A percentile compares a stretch with the other conserved stretches of the same genome.
Evolutionary conservation across 306 rosid genomes (phyloP).

Genomic region (Cyamopsis tetragonoloba): DNA sequence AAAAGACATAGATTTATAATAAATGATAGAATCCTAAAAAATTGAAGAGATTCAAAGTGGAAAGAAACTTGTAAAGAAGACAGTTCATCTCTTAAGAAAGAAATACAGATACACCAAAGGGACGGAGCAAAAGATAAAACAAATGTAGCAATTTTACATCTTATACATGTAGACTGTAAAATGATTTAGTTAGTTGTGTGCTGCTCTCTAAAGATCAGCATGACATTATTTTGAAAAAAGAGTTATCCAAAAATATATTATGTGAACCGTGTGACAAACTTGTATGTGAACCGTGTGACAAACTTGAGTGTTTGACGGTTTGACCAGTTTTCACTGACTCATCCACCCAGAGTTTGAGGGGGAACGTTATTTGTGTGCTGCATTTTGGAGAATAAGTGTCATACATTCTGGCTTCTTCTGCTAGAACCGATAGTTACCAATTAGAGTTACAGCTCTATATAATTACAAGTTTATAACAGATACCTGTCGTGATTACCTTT

Average conservation of each 20-base stretch:
- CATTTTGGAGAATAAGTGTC: neutral
- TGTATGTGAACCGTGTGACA: no score
- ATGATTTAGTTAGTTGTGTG: neutral
- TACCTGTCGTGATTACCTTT: neutral
- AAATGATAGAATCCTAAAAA: conserved; percentile 13
- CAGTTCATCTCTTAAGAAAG: neutral
- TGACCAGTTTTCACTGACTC: no score
- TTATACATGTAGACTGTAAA: neutral
- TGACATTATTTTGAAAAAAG: no score
- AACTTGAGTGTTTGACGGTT: no score
- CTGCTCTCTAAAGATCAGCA: neutral
- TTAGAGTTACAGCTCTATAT: neutral
- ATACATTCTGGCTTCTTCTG: neutral
- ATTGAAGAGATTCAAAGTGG: neutral
- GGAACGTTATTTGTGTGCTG: no score
- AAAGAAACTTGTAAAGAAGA: neutral
- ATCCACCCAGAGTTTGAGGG: no score
- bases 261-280: no score
- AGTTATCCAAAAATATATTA: no score
- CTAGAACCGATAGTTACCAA: neutral
- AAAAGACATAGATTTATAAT: conserved; percentile 21
- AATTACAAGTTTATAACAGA: neutral
- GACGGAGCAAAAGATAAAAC: neutral
- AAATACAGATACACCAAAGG: neutral
- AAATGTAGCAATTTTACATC: neutral